Conservation (phyloP, 306 rosid genomes). For the Fagus crenata region DNA sequence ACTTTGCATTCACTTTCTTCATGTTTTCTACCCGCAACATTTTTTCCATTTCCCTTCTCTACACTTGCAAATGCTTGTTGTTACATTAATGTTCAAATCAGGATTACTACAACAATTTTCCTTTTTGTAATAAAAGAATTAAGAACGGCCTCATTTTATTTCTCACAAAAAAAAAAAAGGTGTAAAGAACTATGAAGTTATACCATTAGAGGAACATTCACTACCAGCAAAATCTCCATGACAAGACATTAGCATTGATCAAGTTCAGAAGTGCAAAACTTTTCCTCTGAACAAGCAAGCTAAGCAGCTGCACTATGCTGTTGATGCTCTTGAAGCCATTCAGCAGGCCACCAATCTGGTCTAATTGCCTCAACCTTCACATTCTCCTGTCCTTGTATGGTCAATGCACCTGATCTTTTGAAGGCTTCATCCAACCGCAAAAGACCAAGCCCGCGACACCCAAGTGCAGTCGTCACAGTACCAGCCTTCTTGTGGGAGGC, state of each 20-base stretch:
- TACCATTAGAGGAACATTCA: neutral
- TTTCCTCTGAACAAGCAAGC: neutral
- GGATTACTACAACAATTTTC: neutral
- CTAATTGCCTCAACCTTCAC: constrained; percentile 59
- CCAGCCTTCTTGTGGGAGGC: constrained; percentile 65
- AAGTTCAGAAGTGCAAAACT: neutral
- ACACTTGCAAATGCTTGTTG: neutral
- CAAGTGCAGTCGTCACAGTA: constrained; percentile 56
- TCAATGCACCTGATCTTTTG: constrained; percentile 48
- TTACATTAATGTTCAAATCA: neutral
- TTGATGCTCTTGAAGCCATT: constrained; percentile 43
- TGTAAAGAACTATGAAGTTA: neutral
- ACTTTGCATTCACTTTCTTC: too few species aligned
- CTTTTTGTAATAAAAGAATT: neutral
- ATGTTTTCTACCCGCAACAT: too few species aligned
- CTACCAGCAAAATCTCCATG: neutral
- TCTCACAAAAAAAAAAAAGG: neutral
- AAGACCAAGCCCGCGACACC: constrained; percentile 74
- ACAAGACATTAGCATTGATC: neutral
- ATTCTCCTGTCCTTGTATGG: constrained; percentile 53
- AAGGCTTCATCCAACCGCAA: constrained; percentile 69
- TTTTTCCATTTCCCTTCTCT: too few species aligned
- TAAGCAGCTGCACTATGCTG: constrained; percentile 32
- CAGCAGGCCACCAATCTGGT: constrained; percentile 63
- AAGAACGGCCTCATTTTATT: neutral